Conservation (phyloP, 805 yeast genomes). For the Cyberlindnera maritima region DNA sequence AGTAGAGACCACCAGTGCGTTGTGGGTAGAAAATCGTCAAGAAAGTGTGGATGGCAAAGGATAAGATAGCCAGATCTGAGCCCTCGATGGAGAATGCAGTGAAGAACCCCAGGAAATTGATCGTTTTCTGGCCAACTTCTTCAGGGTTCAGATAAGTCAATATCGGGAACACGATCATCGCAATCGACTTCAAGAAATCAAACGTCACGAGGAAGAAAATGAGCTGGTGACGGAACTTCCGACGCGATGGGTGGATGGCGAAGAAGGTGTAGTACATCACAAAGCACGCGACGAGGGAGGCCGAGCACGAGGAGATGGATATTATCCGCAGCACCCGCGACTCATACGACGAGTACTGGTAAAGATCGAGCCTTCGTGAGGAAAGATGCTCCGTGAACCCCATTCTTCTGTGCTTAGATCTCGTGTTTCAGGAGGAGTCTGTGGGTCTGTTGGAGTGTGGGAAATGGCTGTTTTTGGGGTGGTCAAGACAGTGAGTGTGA, state of each 20-base stretch:
- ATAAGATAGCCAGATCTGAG: constrained; percentile 77
- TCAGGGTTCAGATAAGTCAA: constrained; percentile 55
- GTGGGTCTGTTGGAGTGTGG: no score
- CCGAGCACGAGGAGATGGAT: constrained; percentile 47
- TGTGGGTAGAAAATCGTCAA: constrained; percentile 66
- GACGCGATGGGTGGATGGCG: constrained; percentile 61
- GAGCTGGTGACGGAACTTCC: constrained; percentile 68
- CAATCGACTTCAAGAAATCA: constrained; percentile 72
- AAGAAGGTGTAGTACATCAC: constrained; percentile 56
- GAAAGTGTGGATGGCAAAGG: constrained; percentile 81
- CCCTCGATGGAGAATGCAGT: constrained; percentile 82
- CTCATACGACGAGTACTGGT: constrained; percentile 4
- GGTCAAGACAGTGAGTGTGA: no score
- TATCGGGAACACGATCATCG: constrained; percentile 67
- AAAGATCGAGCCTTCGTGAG: constrained; percentile 13
- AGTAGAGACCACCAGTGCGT: constrained; percentile 67
- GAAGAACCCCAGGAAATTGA: constrained; percentile 56
- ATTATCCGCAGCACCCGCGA: constrained; percentile 27
- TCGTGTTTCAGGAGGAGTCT: neutral
- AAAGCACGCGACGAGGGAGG: constrained; percentile 53
- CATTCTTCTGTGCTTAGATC: neutral
- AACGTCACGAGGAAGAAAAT: constrained; percentile 64
- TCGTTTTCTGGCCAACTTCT: constrained; percentile 10
- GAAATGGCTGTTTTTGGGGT: no score
- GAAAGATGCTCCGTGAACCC: neutral